Conservation (phyloP, 176 grass and related monocot species). For the Aegilops sharonensis region DNA sequence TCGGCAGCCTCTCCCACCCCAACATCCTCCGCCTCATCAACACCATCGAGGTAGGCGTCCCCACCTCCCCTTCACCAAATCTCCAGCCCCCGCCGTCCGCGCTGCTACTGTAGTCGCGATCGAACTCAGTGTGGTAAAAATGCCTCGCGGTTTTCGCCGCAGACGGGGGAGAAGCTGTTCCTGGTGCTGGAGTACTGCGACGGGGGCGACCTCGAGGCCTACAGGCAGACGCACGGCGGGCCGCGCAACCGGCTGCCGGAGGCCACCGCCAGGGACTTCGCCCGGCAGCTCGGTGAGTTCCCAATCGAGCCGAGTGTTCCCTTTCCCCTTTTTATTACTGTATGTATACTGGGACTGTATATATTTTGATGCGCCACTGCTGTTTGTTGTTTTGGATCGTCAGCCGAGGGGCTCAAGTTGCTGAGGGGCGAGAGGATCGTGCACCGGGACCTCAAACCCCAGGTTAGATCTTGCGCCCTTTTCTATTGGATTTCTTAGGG, state of each 20-base stretch:
- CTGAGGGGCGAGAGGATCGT: conserved; percentile 52
- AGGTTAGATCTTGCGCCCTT: conserved; percentile 32
- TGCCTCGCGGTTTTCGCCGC: neutral
- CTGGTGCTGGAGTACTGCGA: conserved; percentile 69
- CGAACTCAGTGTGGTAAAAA: neutral
- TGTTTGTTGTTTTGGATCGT: neutral
- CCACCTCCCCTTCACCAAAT: neutral
- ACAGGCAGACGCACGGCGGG: conserved; percentile 25
- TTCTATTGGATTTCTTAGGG: neutral
- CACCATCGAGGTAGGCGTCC: conserved; percentile 46
- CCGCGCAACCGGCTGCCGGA: conserved; percentile 42
- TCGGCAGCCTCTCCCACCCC: conserved; percentile 52
- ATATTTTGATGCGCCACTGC: neutral
- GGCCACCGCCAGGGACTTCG: conserved; percentile 43
- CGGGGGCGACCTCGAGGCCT: conserved; percentile 55
- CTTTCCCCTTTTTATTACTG: neutral
- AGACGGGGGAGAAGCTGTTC: conserved; percentile 52
- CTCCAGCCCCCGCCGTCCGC: neutral
- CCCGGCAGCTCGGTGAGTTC: conserved; percentile 52
- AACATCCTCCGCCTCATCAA: conserved; percentile 64
- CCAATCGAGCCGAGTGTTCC: neutral
- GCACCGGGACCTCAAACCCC: conserved; percentile 75
- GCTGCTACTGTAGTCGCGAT: too few relatives aligned
- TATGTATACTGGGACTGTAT: neutral
- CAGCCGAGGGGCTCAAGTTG: conserved; percentile 65